Percentiles rank a stretch among this genome's conserved stretches.
Evolutionary conservation across 2,329 filamentous ascomycete genomes (phyloP).

Genomic region (Colletotrichum sp.): DNA sequence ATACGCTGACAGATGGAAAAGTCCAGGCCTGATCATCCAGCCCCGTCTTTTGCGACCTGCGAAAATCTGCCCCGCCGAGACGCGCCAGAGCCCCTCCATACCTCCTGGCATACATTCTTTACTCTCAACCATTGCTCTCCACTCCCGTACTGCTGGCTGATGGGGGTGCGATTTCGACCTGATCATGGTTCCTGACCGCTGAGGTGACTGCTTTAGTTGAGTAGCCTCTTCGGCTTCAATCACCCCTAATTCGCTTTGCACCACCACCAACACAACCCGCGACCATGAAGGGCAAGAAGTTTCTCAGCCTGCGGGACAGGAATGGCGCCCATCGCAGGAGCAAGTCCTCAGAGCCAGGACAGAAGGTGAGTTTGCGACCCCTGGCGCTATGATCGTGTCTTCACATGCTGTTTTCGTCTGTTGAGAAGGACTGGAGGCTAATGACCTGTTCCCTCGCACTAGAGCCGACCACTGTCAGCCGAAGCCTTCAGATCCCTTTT

Average conservation of each 20-base stretch:
- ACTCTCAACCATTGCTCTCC: conserved; percentile 4
- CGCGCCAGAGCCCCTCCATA: conserved; percentile 20
- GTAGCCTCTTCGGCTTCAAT: conserved; percentile 3
- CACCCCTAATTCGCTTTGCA: background rate
- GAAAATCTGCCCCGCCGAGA: conserved; percentile 21
- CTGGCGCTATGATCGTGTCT: background rate
- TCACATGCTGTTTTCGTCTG: background rate
- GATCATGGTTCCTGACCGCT: conserved; percentile 13
- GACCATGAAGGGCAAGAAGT: conserved; percentile 66
- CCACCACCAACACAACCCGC: background rate
- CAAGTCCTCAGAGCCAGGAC: conserved; percentile 59
- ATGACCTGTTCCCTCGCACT: background rate
- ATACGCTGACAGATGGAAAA: background rate
- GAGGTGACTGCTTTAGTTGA: conserved; percentile 5
- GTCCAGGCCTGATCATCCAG: conserved; percentile 6
- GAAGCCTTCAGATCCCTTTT: conserved; percentile 70
- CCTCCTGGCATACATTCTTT: conserved; percentile 16
- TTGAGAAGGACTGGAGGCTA: background rate
- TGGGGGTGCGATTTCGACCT: conserved; percentile 15
- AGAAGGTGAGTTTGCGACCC: conserved; percentile 49
- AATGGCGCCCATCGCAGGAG: conserved; percentile 56
- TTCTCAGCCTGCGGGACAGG: conserved; percentile 75
- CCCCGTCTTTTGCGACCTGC: conserved; percentile 20
- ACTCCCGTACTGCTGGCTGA: conserved; percentile 17
- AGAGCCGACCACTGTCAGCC: conserved; percentile 58